Base-by-base conservation (phyloP, 441 rosid genomes). In the Flueggea neowawraea region DNA sequence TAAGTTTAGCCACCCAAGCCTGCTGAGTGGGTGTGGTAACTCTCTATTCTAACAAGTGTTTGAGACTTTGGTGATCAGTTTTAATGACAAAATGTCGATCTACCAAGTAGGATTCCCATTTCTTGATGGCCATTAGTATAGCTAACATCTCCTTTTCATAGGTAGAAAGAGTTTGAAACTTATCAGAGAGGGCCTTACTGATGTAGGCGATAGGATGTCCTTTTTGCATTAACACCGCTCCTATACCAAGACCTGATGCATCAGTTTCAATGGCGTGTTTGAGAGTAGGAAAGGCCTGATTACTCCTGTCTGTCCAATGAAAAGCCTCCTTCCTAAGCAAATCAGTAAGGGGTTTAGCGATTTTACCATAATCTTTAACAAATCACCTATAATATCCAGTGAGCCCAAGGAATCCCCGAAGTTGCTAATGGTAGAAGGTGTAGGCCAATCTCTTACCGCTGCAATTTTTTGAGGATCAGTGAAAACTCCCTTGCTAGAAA, bases 381-480 rank as follows among this genome's bases (percentile, higher is more conserved):
- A 69, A 69, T 6, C 43, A 6, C 3, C 4, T 16, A 36, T 69
- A 63, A 10, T 69, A 63, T 6, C 59, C 15, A 0, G 28, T 52
- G 0, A 57, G 50, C 6, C 64, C 55, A 2, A 69, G 31, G 13
- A 57, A 63, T 13, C 64, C 52, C 8, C 54, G 4, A 6, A 66
- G 15, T 13, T 48, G n/a, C 17, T 50, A 4, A 28, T 10, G 9
- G 6, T 58, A 2, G 8, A 48, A 0, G 43, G 70, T 6, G 10
- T 14, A 2, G 65, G 59, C 64, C 65, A 59, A 22, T 2, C 2
- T 2, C 28, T 22, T 0, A 16, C 15, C 0, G 14, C 43, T 17
- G 36, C 28, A 0, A 41, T 58, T 10, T 13, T 63, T 52, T 10
- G 2, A 7, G 3, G 15, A 28, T 39, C 45, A 11, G 47, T 39